Evolutionary conservation across 768 basidiomycete genomes (phyloP), one percentile per base, ranked within the genome.

Genomic region (Pisolithus microcarpus): DNA sequence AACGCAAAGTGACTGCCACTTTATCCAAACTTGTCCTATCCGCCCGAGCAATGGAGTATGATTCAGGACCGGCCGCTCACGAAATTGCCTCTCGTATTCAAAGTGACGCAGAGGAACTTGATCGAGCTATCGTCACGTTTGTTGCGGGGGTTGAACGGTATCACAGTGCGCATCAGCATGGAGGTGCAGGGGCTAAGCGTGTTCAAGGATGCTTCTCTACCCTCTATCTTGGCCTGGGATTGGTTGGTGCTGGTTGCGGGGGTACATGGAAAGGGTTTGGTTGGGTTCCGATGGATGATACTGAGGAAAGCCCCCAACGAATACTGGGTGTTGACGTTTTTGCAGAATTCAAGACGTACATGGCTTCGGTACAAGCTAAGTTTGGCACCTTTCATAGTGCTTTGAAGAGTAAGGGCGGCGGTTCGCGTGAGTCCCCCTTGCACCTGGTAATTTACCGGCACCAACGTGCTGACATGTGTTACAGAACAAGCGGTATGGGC

Each of bases 1-100:
- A 91, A 51, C 76, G 89, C 47, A 90, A 89, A 59, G 85, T 95
- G 30, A 90, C 91, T 2, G 88, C 91, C 7, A 91, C 91, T 0
- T 72, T 95, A 8, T 93, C 90, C 18, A 86, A 93, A 63, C 75
- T 97, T 26, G 88, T 95, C 28, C 79, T 96, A 3, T 90, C 87
- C 7, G 84, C 90, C n/a, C 85, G 95, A 45, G 91, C 93, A 0
- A 84, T 90, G 69, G 82, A 87, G 59, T 89, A 87, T 53, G 85
- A 90, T 59, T 84, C 85, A 0, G 83, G 81, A 15, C 76, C 79
- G 1, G 73, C 79, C 21, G 65, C 80, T 4, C 65, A 74, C 10
- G 82, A 87, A 53, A 85, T 84, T 13, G 73, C 82, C 1, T 78
- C 74, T 56, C 80, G 87, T 37, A 85, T 89, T 53, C 82, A 86